These are phyloP conservation scores for Solanum virginianum DNA, from an alignment of 257 asterid species.

Conservation along the genomic window DNA sequence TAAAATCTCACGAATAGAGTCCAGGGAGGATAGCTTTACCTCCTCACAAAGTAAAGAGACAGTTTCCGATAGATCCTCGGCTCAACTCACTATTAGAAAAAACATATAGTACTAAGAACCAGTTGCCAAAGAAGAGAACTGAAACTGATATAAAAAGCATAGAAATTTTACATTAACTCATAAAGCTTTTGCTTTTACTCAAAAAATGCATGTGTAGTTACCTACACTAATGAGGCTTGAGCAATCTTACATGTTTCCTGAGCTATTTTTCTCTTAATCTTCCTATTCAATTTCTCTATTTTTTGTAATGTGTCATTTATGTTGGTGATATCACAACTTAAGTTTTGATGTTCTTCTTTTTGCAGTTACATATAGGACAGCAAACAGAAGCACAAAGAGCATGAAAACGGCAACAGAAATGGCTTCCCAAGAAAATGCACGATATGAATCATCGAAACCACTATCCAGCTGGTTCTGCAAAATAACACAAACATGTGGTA, in stretches of 20 bases:
- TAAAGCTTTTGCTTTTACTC: neutral
- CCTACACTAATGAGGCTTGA: neutral
- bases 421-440: slow-evolving; percentile 26
- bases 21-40: neutral
- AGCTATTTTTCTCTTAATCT: neutral
- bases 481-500: neutral
- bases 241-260: neutral
- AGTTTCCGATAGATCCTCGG: neutral
- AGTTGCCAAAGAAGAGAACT: neutral
- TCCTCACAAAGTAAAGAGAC: too few species aligned
- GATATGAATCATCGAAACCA: slow-evolving; percentile 11
- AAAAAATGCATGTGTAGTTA: neutral
- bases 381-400: slow-evolving; percentile 26
- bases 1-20: neutral
- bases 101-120: neutral
- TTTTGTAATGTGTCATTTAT: neutral
- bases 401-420: slow-evolving; percentile 19
- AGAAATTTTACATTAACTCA: neutral
- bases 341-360: slow-evolving; percentile 54
- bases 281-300: neutral
- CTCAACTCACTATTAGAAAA: neutral
- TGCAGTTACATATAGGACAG: slow-evolving; percentile 41
- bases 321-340: slow-evolving; percentile 27
- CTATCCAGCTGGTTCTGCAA: neutral
- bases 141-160: neutral